phyloP scores from a whole-genome alignment of 2,329 filamentous ascomycete species.

The Ascochyta fabae region DNA sequence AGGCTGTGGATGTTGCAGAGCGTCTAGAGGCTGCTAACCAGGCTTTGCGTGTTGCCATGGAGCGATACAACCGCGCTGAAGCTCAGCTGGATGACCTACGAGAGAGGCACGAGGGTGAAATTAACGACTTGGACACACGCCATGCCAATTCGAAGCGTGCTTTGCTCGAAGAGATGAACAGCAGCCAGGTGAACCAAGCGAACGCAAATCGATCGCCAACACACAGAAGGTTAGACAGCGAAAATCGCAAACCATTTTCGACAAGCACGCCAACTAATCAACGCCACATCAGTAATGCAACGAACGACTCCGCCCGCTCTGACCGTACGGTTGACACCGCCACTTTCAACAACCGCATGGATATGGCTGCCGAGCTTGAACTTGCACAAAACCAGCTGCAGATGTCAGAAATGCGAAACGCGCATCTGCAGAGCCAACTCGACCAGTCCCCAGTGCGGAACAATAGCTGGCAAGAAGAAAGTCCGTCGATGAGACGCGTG shows the following conservation, averaged over 20 bases:
- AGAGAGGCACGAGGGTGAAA: constrained; percentile 73
- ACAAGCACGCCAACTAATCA: constrained; percentile 76
- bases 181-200: constrained; percentile 72
- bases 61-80: constrained; percentile 82
- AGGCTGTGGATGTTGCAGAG: constrained; percentile 76
- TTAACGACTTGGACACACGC: constrained; percentile 68
- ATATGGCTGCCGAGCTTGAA: constrained; percentile 87
- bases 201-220: constrained; percentile 68
- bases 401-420: constrained; percentile 92
- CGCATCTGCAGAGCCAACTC: constrained; percentile 86
- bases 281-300: constrained; percentile 69
- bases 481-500: constrained; percentile 78
- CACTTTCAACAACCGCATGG: constrained; percentile 86
- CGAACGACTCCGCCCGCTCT: constrained; percentile 79
- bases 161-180: constrained; percentile 84
- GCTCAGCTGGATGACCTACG: constrained; percentile 80
- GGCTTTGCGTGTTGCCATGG: constrained; percentile 81
- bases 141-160: constrained; percentile 72
- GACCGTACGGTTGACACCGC: constrained; percentile 85
- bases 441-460: constrained; percentile 72
- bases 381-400: constrained; percentile 94
- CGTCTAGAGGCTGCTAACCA: constrained; percentile 90
- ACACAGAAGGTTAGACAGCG: constrained; percentile 67
- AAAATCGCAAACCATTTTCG: constrained; percentile 69
- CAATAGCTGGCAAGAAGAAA: constrained; percentile 69